Evolutionary conservation across 2,329 filamentous ascomycete species (phyloP), one percentile per base, ranked within the genome.

Genomic region (Ophiosphaerella korrae): DNA sequence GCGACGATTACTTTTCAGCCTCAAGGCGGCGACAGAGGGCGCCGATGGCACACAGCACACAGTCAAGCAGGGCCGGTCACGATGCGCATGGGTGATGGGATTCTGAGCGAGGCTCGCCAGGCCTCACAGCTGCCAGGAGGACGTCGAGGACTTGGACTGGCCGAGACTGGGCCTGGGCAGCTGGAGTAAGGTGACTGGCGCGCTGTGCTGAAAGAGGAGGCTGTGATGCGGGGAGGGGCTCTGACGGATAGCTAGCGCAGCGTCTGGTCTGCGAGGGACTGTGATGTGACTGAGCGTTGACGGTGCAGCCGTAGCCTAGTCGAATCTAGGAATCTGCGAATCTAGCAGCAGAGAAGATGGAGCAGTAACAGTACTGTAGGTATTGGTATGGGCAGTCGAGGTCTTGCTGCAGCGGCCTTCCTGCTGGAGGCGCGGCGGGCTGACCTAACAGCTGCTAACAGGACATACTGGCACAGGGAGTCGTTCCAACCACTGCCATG

Each of bases 1-100:
- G 68, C 68, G 60, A 71, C 66, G 59, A 61, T 57, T 63, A 56
- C 52, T 57, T 65, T 71, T 71, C 62, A 70, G 67, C 67, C 68
- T 71, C 69, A 71, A 67, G 63, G 58, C 58, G 62, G 68, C 70
- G 70, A 66, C 64, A 60, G 62, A 58, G 49, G 61, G 50, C 62
- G 70, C 67, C 70, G 66, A 71, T 71, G 64, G 57, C 56, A 46
- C 58, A 57, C 62, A 14, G 44, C 44, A 46, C 56, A 51, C 48
- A 45, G 50, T 54, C 54, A 58, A 60, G 57, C 57, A 62, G 50
- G 59, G 21, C 18, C n/a, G 53, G 33, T 57, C 48, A 50, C 50
- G 42, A 36, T 36, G 44, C 33, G 58, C 53, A 59, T 53, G 48
- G 44, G 35, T 43, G 45, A 39, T 24, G 47, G 47, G 18, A 45